Conservation (phyloP, 1,284 basidiomycete genomes). For the Ustilago hordei region DNA sequence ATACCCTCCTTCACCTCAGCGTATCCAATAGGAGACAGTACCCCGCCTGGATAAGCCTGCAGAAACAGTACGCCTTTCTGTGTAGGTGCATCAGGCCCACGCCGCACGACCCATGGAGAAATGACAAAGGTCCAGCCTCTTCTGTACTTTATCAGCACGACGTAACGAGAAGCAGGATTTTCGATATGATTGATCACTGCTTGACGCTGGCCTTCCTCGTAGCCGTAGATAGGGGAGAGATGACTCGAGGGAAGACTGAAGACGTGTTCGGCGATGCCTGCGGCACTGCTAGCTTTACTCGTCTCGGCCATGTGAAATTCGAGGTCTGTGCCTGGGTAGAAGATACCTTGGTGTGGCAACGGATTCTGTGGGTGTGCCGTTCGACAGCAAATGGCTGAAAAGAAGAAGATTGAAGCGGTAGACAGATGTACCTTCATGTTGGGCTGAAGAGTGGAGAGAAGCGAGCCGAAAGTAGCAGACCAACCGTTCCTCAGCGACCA, state of each 20-base stretch:
- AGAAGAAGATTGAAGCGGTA: neutral
- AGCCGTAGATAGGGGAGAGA: constrained; percentile 10
- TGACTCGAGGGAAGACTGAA: constrained; percentile 8
- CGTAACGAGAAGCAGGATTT: constrained; percentile 1
- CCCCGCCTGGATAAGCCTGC: neutral
- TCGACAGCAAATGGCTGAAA: neutral
- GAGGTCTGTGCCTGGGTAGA: constrained; percentile 3
- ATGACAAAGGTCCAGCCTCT: neutral
- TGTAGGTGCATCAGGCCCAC: neutral
- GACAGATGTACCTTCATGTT: neutral
- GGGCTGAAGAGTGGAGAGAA: neutral
- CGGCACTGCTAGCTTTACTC: constrained; percentile 1
- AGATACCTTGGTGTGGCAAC: neutral
- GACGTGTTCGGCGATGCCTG: neutral
- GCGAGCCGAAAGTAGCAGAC: no score
- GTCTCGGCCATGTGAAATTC: neutral
- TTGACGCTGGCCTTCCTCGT: neutral
- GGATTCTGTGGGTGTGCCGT: neutral
- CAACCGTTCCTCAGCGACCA: no score
- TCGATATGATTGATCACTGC: neutral
- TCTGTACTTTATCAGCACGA: neutral
- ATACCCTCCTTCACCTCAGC: constrained; percentile 14
- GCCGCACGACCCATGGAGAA: neutral
- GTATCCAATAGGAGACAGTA: constrained; percentile 9
- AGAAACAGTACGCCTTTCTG: constrained; percentile 12